Conservation (phyloP, 495 filamentous ascomycete genomes). For the Hypoxylon lienhwacheense region DNA sequence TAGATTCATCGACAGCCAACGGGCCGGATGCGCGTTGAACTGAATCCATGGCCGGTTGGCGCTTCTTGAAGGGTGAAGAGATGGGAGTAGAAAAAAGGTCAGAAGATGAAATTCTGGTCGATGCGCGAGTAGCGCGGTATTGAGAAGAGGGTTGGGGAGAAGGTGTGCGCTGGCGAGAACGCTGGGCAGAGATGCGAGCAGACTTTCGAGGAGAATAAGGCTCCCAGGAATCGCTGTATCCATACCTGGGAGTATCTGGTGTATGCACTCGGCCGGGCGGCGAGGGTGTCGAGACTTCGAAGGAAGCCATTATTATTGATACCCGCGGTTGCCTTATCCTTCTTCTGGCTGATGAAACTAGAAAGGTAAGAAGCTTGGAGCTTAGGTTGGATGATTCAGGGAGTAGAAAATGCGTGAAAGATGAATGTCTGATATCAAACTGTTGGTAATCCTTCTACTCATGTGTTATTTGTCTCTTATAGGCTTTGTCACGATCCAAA, state of each 20-base stretch:
- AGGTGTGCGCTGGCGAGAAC: constrained; percentile 44
- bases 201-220: constrained; percentile 68
- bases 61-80: constrained; percentile 58
- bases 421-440: not conserved
- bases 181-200: constrained; percentile 50
- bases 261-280: constrained; percentile 61
- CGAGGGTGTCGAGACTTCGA: constrained; percentile 61
- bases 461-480: not conserved
- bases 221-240: constrained; percentile 69
- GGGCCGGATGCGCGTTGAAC: constrained; percentile 46
- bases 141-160: constrained; percentile 50
- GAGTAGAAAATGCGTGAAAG: not conserved
- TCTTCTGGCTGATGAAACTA: too few species aligned
- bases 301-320: constrained; percentile 30
- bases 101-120: constrained; percentile 37
- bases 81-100: constrained; percentile 46
- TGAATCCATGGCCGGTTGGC: constrained; percentile 38
- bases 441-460: not conserved
- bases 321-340: not conserved
- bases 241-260: constrained; percentile 73
- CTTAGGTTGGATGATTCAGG: not conserved
- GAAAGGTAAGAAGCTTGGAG: too few species aligned
- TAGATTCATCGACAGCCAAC: constrained; percentile 42
- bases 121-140: constrained; percentile 35
- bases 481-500: too few species aligned